A percentile compares a stretch with the other conserved stretches of the same genome.
Evolutionary conservation across 1,139 yeast genomes (phyloP).

Genomic region (Lodderomyces oxycetoniae): DNA sequence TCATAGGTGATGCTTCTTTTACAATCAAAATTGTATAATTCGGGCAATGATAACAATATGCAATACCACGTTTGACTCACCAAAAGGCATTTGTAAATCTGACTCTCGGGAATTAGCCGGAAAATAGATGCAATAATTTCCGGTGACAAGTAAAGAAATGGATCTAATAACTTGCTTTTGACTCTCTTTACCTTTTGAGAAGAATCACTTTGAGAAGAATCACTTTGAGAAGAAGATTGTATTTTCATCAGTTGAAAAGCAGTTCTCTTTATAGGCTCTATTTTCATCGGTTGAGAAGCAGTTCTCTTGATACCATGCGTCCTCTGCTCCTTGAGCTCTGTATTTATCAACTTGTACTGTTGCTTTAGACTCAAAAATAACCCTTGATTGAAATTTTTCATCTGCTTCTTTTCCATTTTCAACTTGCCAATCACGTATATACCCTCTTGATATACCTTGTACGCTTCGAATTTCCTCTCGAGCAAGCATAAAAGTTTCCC

Average conservation of each 20-base stretch:
- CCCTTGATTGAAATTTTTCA: slow-evolving; percentile 23
- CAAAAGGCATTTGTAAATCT: slow-evolving; percentile 24
- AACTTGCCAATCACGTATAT: slow-evolving; percentile 30
- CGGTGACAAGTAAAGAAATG: slow-evolving; percentile 24
- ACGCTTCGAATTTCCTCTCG: slow-evolving; percentile 38
- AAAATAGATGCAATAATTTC: slow-evolving; percentile 32
- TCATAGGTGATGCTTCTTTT: slow-evolving; percentile 22
- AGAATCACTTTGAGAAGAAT: background rate
- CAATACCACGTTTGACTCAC: slow-evolving; percentile 34
- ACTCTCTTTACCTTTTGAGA: slow-evolving; percentile 6
- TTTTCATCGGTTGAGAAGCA: background rate
- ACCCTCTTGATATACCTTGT: slow-evolving; percentile 39
- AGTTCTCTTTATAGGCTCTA: background rate
- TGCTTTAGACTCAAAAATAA: slow-evolving; percentile 23
- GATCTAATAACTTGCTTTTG: slow-evolving; percentile 22
- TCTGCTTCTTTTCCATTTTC: slow-evolving; percentile 5
- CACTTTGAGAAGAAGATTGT: background rate
- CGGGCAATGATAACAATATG: slow-evolving; percentile 18
- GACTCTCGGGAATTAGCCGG: slow-evolving; percentile 17
- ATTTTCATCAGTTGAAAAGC: too few relatives aligned
- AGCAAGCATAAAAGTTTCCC: slow-evolving; percentile 40
- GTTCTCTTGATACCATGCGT: background rate
- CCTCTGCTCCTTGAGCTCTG: slow-evolving; percentile 18
- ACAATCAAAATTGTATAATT: slow-evolving; percentile 25
- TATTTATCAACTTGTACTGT: slow-evolving; percentile 24